A percentile compares a stretch with the other conserved stretches of the same genome.
Conservation (phyloP, 805 yeast genomes). For the Metschnikowia cubensis region DNA sequence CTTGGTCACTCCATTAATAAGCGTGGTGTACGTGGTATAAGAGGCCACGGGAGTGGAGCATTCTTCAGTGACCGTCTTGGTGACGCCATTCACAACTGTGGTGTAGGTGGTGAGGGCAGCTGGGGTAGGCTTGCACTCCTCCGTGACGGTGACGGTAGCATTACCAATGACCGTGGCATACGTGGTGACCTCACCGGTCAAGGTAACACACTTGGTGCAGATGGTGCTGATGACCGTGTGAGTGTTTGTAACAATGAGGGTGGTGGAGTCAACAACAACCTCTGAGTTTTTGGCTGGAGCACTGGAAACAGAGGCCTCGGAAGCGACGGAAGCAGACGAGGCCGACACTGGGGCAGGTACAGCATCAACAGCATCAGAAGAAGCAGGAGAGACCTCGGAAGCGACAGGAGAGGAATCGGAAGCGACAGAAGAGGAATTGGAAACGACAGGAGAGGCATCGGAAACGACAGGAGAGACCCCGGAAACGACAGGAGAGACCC, state of each 20-base stretch:
- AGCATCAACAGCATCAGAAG: not conserved
- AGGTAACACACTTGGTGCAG: conserved; percentile 12
- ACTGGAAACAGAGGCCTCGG: not conserved
- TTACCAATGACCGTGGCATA: conserved; percentile 11
- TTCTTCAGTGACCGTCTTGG: conserved; percentile 7
- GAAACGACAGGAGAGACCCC: too few relatives aligned
- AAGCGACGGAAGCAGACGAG: too few relatives aligned
- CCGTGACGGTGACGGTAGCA: conserved; percentile 9
- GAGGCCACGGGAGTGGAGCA: conserved; percentile 1
- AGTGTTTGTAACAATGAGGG: conserved; percentile 7
- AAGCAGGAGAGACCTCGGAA: too few relatives aligned
- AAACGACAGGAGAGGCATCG: too few relatives aligned
- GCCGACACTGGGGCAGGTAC: not conserved
- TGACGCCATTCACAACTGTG: conserved; percentile 6
- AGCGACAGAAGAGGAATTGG: too few relatives aligned
- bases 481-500: too few relatives aligned
- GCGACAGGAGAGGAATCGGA: too few relatives aligned
- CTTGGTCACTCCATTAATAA: not conserved
- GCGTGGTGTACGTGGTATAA: conserved; percentile 10
- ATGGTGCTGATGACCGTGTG: conserved; percentile 10
- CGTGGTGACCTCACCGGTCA: conserved; percentile 10
- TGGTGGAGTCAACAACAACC: conserved; percentile 8
- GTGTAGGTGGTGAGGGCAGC: conserved; percentile 9
- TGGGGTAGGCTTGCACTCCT: conserved; percentile 5
- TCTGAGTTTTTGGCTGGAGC: not conserved